A percentile compares a stretch with the other conserved stretches of the same genome.
phyloP scores from a whole-genome alignment of 2,329 filamentous ascomycete species.

The Fusarium fracticaudum region DNA sequence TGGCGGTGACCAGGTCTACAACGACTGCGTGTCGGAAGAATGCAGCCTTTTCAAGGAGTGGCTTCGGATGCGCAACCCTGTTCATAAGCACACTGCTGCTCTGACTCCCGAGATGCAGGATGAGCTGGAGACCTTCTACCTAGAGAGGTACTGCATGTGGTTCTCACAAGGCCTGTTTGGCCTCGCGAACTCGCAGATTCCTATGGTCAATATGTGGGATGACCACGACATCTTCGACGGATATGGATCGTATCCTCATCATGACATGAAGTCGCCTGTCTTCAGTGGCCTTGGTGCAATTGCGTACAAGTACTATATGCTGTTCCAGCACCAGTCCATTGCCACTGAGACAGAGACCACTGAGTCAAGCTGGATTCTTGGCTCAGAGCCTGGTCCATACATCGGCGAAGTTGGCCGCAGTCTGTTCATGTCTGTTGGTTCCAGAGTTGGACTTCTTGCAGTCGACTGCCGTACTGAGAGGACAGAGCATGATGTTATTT shows the following conservation, averaged over 20 bases:
- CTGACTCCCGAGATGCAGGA: conserved; percentile 86
- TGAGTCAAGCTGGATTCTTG: conserved; percentile 93
- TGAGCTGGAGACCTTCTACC: conserved; percentile 88
- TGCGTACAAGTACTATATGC: conserved; percentile 98
- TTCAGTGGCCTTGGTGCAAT: conserved; percentile 90
- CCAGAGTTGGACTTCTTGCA: conserved; percentile 82
- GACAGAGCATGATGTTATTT: conserved; percentile 82
- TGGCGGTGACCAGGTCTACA: conserved; percentile 97
- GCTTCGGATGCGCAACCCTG: conserved; percentile 81
- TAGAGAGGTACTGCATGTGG: conserved; percentile 91
- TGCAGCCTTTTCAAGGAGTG: conserved; percentile 83
- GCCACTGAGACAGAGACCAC: conserved; percentile 80
- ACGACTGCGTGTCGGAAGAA: conserved; percentile 82
- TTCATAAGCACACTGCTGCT: conserved; percentile 80
- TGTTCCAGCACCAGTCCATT: conserved; percentile 96
- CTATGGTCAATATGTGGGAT: conserved; percentile 98
- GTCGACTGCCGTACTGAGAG: conserved; percentile 93
- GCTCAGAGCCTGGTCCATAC: conserved; percentile 83
- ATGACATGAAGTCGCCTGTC: conserved; percentile 90
- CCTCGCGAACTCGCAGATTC: conserved; percentile 93
- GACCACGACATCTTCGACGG: conserved; percentile 94
- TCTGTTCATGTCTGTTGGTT: conserved; percentile 84
- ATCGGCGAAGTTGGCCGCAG: conserved; percentile 88
- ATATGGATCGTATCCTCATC: conserved; percentile 90
- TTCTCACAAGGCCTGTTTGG: conserved; percentile 95